These are phyloP conservation scores for Thielaviopsis populi DNA, from an alignment of 2,329 filamentous ascomycete species.

Conservation along the genomic window DNA sequence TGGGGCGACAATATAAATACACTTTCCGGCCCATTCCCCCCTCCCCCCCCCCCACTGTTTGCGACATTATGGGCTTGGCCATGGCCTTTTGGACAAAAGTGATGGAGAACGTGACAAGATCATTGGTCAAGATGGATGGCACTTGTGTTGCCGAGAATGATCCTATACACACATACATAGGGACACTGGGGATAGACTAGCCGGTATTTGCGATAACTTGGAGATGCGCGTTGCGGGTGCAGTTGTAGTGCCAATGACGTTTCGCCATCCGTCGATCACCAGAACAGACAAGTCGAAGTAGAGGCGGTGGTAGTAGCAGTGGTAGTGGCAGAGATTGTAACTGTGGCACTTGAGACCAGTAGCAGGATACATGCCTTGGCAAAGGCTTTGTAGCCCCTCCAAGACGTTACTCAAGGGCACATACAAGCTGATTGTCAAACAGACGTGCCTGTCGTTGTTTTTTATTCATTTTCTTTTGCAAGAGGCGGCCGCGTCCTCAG, in stretches of 20 bases:
- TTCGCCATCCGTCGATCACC: background rate
- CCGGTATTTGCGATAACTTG: background rate
- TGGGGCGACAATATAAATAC: background rate
- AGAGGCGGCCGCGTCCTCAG: background rate
- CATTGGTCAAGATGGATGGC: background rate
- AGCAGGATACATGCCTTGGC: background rate
- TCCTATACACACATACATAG: background rate
- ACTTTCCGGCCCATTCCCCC: background rate
- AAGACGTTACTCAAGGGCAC: background rate
- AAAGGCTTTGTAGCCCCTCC: background rate
- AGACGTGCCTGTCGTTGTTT: background rate
- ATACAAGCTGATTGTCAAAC: conserved; percentile 1
- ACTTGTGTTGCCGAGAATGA: background rate
- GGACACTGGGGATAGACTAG: background rate
- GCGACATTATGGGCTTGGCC: background rate
- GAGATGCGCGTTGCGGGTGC: background rate
- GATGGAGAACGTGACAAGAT: background rate
- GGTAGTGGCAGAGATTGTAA: background rate
- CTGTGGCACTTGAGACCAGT: background rate
- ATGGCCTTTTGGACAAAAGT: background rate
- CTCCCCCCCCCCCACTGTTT: background rate
- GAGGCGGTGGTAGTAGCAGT: background rate
- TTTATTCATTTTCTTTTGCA: too few relatives aligned
- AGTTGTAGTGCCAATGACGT: background rate
- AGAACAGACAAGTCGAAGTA: background rate